Evolutionary conservation across 805 yeast species (phyloP).

Genomic region (Pichia insulana): DNA sequence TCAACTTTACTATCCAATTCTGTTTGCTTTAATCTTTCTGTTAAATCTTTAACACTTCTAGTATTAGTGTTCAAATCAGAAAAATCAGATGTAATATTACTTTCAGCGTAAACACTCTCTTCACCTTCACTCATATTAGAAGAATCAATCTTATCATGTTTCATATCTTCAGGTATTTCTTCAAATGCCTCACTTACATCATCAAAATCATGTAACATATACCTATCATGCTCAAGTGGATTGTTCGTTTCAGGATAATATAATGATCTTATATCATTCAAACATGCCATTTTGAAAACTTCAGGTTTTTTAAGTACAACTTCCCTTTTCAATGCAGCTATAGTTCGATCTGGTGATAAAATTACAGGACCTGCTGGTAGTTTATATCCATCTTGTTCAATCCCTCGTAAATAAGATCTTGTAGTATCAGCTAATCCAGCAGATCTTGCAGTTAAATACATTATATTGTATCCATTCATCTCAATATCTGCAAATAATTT

Average conservation of each 20-base stretch:
- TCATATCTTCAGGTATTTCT: constrained; percentile 1
- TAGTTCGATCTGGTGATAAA: constrained; percentile 89
- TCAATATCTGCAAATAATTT: constrained; percentile 79
- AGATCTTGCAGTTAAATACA: constrained; percentile 90
- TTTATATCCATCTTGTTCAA: constrained; percentile 64
- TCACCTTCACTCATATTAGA: not conserved
- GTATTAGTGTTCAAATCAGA: constrained; percentile 16
- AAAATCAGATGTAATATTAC: constrained; percentile 7
- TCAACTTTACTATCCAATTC: constrained; percentile 23
- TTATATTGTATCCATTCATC: constrained; percentile 82
- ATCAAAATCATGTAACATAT: not conserved
- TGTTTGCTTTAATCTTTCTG: not conserved
- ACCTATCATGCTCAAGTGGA: constrained; percentile 2
- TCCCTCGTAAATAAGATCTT: constrained; percentile 68
- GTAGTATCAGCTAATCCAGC: constrained; percentile 95
- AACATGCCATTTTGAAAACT: constrained; percentile 96
- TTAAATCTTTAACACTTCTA: not conserved
- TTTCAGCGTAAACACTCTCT: not conserved
- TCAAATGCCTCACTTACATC: not conserved
- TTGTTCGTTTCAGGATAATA: constrained; percentile 29
- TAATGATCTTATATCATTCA: constrained; percentile 72
- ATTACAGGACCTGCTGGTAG: constrained; percentile 92
- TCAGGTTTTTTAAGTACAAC: constrained; percentile 93
- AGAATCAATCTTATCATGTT: constrained; percentile 1
- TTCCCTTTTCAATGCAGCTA: constrained; percentile 89